Evolutionary conservation across 2,329 filamentous ascomycete species (phyloP), one percentile per base, ranked within the genome.

Genomic region (Aureobasidium sp.): DNA sequence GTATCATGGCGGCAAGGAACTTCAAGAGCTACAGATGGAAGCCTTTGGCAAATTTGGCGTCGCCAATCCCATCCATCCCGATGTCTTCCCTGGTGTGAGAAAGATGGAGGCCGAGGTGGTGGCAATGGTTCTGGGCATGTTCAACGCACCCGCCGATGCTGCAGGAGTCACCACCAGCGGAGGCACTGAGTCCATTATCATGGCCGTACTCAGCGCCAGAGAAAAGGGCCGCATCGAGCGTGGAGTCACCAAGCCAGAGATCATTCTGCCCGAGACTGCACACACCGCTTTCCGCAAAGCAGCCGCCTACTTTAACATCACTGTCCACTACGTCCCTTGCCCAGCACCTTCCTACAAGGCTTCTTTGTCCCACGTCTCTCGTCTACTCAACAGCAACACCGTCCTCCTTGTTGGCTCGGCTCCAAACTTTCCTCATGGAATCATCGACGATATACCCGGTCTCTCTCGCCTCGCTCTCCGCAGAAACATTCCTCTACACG

Each of bases 71-170:
- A 96, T 99, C 71, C 96, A 99, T 78, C 96, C 96, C 9, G 96
- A 99, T 81, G 95, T 99, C 50, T 99, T 99, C 81, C 96, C 96
- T 20, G 96, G 95, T 33, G 95, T 99, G 61, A 87, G 96, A 74
- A 99, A 99, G 88, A 99, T 99, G 96, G 96, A 99, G 84, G 95
- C 96, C 51, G 96, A 99, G 82, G 85, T 99, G 68, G 96, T 99
- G 61, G 92, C 95, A 70, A 99, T 99, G 95, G 94, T 97, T 0
- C 63, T 77, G 62, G 70, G 68, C 8, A 69, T 99, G 78, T 99
- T 98, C 84, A 93, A 97, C 78, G 94, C 92, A 11, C 96, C 96
- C 4, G 83, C 90, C n/a, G 91, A 90, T 65, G 93, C 91, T 36
- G 95, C 93, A 7, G 96, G 96, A 69, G 94, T 96, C 13, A 94